Evolutionary conservation across 73 alveolate species (phyloP), one percentile per base, ranked within the genome.

Genomic region (Effrenium voratum): DNA sequence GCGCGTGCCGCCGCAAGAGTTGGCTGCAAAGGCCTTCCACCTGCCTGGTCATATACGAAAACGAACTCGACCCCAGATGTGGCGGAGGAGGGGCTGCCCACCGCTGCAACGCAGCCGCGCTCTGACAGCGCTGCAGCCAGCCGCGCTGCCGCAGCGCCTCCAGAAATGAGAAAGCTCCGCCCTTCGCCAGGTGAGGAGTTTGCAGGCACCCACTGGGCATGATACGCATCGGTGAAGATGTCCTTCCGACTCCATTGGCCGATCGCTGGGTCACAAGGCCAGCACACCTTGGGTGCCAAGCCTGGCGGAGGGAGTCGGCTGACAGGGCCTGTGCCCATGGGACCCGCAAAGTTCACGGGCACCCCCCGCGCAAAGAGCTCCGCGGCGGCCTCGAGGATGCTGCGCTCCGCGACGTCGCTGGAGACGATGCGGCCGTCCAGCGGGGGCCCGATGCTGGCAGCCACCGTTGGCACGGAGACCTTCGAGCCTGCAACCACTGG

Each of bases 231-330:
- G 16, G 55, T 10, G 44, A 16, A 82, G 32, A 82, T 6, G 93
- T 82, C 93, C 15, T 49, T 36, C 24, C 93, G 93, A 34, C 40
- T 32, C 93, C 93, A 82, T 55, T 82, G 47, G 26, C 41, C 34
- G 36, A 6, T 47, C n/a, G 93, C 49, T 36, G 93, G 93, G 49
- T 82, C 93, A 49, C 93, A n/a, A 15, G 93, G 93, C 93, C 93
- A 82, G 38, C 93, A 82, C 19, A 82, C 77, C 76, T 82, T 82
- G 2, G 75, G 93, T 2, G 76, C 76, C 19, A 82, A 43, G 49
- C 77, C 34, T 43, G 93, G 36, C 19, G 93, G 93, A 13, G 93
- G 93, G 26, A 82, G 73, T 28, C 93, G 46, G 24, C 55, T 38
- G 34, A 82, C 55, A 22, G 93, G 76, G 32, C 93, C 93, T 52